A percentile compares a stretch with the other conserved stretches of the same genome.
Evolutionary conservation across 495 filamentous ascomycete species (phyloP).

Genomic region (Neurospora sp.): DNA sequence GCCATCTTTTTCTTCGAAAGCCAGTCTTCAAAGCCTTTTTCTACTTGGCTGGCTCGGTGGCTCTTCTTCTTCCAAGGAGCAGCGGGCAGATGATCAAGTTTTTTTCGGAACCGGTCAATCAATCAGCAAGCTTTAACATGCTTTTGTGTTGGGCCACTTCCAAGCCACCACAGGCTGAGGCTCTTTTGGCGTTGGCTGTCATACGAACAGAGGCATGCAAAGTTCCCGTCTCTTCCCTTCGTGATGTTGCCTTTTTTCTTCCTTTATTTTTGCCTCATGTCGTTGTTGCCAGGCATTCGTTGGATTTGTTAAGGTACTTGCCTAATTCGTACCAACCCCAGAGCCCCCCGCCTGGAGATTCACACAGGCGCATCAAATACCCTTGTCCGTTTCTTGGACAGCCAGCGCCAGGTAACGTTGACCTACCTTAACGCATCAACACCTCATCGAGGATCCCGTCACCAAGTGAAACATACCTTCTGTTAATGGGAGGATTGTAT

Average conservation of each 20-base stretch:
- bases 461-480: background rate
- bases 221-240: background rate
- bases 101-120: background rate
- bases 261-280: background rate
- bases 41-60: background rate
- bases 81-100: background rate
- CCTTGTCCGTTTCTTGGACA: background rate
- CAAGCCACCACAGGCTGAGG: background rate
- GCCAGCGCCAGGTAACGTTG: background rate
- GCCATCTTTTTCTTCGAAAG: background rate
- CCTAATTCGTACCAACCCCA: background rate
- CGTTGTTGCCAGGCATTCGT: background rate
- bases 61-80: background rate
- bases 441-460: background rate
- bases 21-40: background rate
- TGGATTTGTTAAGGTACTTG: background rate
- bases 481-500: background rate
- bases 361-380: background rate
- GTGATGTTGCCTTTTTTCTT: background rate
- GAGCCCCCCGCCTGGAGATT: background rate
- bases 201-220: background rate
- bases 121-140: background rate
- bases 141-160: background rate
- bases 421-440: background rate
- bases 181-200: background rate